Conservation (phyloP, 1,284 basidiomycete species). For the Ceratobasidium sp. region DNA sequence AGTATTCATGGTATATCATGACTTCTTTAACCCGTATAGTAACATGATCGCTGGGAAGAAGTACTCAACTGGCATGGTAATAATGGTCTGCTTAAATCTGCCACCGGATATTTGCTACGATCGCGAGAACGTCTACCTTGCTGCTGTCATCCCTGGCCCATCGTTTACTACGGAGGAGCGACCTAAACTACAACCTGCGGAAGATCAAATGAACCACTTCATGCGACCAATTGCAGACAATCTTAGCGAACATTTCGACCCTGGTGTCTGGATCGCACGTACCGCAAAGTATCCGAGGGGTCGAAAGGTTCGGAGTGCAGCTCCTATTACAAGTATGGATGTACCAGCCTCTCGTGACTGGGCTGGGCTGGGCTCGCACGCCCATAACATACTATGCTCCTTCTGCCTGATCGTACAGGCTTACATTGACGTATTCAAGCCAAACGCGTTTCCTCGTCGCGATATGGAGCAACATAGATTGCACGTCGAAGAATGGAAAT, state of each 20-base stretch:
- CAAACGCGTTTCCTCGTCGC: too few relatives aligned
- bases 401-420: too few relatives aligned
- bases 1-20: conserved; percentile 56
- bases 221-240: background rate
- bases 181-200: too few relatives aligned
- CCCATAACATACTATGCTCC: too few relatives aligned
- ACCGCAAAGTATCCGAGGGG: too few relatives aligned
- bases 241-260: background rate
- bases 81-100: conserved; percentile 60
- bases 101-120: conserved; percentile 57
- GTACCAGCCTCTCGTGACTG: too few relatives aligned
- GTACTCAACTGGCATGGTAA: conserved; percentile 57
- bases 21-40: conserved; percentile 55
- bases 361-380: too few relatives aligned
- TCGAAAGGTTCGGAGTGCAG: too few relatives aligned
- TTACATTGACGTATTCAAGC: too few relatives aligned
- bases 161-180: too few relatives aligned
- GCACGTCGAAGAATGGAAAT: background rate
- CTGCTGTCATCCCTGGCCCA: conserved; percentile 58
- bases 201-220: conserved; percentile 52
- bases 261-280: too few relatives aligned
- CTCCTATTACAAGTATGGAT: too few relatives aligned
- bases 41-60: conserved; percentile 55
- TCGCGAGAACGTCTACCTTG: conserved; percentile 59
- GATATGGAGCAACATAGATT: background rate